Conservation (phyloP, 768 basidiomycete species). For the Dioszegia crocea region DNA sequence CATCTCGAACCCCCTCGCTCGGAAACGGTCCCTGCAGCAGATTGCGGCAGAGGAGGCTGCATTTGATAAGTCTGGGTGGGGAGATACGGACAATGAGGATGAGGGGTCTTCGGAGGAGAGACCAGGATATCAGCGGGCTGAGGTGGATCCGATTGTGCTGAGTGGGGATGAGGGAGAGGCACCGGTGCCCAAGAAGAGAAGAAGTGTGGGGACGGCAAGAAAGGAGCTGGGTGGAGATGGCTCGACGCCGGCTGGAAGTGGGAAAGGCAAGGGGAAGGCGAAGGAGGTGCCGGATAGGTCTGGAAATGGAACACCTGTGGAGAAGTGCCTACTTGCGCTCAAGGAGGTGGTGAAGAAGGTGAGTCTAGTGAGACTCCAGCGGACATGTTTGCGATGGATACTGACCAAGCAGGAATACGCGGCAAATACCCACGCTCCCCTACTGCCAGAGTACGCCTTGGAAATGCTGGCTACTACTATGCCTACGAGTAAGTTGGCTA, state of each 20-base stretch:
- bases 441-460: constrained; percentile 31
- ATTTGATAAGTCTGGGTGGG: constrained; percentile 41
- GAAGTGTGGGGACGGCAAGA: background rate
- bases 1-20: constrained; percentile 19
- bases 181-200: constrained; percentile 12
- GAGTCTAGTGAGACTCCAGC: constrained; percentile 4
- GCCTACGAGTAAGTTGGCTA: constrained; percentile 36
- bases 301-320: constrained; percentile 21
- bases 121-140: constrained; percentile 4
- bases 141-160: constrained; percentile 27
- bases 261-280: constrained; percentile 6
- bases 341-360: constrained; percentile 25
- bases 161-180: constrained; percentile 19
- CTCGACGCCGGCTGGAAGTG: background rate
- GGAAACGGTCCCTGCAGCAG: constrained; percentile 29
- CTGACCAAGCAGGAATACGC: constrained; percentile 16
- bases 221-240: background rate
- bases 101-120: constrained; percentile 2
- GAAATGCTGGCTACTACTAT: constrained; percentile 40
- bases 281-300: constrained; percentile 13
- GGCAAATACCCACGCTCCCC: constrained; percentile 24
- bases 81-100: constrained; percentile 37
- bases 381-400: background rate
- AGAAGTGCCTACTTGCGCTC: constrained; percentile 26
- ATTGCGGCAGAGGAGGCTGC: constrained; percentile 28